Conservation (phyloP, 306 rosid genomes). For the Inga leiocalycina region DNA sequence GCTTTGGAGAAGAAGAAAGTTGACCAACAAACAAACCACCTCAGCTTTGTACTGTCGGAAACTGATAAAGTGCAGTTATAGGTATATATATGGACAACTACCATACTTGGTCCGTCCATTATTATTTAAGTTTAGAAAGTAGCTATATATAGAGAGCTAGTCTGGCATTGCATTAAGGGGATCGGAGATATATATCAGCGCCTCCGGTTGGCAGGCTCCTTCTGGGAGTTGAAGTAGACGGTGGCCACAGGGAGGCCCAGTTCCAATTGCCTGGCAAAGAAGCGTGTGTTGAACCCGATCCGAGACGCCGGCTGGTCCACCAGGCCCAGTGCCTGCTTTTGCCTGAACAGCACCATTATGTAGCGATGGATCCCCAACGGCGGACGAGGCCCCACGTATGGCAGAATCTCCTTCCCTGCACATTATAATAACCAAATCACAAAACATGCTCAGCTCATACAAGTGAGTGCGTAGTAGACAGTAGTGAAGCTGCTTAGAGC, state of each 20-base stretch:
- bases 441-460: too few species aligned
- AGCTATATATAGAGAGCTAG: background rate
- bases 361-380: slow-evolving; percentile 87
- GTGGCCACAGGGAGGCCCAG: slow-evolving; percentile 84
- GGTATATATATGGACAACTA: background rate
- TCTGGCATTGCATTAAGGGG: background rate
- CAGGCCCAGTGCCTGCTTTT: slow-evolving; percentile 52
- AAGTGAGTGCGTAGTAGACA: too few species aligned
- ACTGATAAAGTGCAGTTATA: background rate
- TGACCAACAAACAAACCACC: background rate
- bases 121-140: slow-evolving; percentile 4
- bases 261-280: slow-evolving; percentile 57
- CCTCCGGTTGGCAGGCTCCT: slow-evolving; percentile 68
- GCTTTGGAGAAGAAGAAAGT: background rate
- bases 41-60: background rate
- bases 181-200: slow-evolving; percentile 32
- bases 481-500: background rate
- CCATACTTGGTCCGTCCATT: background rate
- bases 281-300: slow-evolving; percentile 75
- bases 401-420: slow-evolving; percentile 73
- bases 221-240: slow-evolving; percentile 83
- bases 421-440: background rate
- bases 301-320: slow-evolving; percentile 68
- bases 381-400: slow-evolving; percentile 72
- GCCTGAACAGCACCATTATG: slow-evolving; percentile 68